These are phyloP conservation scores for Aphelidium insulamus DNA, from an alignment of 371 early-diverging fungal genomes.

Conservation along the genomic window DNA sequence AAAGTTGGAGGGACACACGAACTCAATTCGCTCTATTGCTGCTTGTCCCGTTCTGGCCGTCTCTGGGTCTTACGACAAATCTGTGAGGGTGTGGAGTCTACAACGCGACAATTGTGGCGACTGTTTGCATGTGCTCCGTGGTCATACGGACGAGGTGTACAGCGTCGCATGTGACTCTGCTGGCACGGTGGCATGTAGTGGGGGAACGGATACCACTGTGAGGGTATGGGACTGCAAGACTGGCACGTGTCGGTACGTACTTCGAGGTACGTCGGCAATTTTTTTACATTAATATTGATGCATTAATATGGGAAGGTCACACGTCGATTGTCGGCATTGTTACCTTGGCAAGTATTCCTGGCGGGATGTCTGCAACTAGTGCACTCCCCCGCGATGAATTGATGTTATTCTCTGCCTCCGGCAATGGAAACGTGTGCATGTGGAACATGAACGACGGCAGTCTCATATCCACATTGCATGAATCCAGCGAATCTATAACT, in stretches of 20 bases:
- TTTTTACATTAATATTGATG: not conserved
- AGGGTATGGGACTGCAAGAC: conserved; percentile 81
- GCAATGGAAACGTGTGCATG: conserved; percentile 75
- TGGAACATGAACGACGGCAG: conserved; percentile 69
- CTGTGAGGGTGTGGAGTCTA: conserved; percentile 84
- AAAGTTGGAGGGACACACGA: conserved; percentile 60
- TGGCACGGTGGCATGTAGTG: conserved; percentile 62
- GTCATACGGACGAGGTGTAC: conserved; percentile 85
- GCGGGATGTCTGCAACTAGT: too few relatives aligned
- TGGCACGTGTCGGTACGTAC: conserved; percentile 46
- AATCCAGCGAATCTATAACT: conserved; percentile 66
- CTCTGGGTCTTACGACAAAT: conserved; percentile 87
- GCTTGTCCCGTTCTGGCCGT: conserved; percentile 67
- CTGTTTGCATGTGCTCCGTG: conserved; percentile 37
- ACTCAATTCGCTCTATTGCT: conserved; percentile 85
- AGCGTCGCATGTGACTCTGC: conserved; percentile 66
- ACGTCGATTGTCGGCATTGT: conserved; percentile 76
- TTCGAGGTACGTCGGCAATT: conserved; percentile 24
- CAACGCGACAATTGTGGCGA: conserved; percentile 33
- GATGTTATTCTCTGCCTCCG: conserved; percentile 91
- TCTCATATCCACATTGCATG: conserved; percentile 26
- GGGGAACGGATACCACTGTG: conserved; percentile 91
- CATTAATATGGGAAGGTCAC: conserved; percentile 69
- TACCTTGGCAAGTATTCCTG: too few relatives aligned
- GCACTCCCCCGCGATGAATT: too few relatives aligned